These are phyloP conservation scores for Tripterygium wilfordii DNA, from an alignment of 177 flowering plant species.

Conservation along the genomic window DNA sequence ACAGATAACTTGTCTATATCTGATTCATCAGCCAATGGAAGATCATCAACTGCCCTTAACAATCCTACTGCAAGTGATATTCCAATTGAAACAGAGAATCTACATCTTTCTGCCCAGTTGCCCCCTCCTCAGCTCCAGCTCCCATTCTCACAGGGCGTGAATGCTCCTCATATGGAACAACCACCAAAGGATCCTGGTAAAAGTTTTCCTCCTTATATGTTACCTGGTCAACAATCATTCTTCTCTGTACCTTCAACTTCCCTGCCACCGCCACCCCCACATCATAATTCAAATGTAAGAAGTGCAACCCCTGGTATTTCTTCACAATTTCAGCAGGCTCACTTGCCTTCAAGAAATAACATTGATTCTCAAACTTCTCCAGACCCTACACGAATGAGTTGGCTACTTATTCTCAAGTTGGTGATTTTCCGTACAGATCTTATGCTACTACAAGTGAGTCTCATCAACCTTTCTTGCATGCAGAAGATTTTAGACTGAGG, in stretches of 20 bases:
- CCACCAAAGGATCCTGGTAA: constrained; percentile 18
- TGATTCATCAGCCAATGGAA: constrained; percentile 17
- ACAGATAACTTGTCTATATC: constrained; percentile 16
- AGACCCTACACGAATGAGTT: constrained; percentile 24
- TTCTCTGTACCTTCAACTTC: constrained; percentile 22
- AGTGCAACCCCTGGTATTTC: constrained; percentile 16
- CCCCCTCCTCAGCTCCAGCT: constrained; percentile 32
- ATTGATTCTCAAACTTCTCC: constrained; percentile 16
- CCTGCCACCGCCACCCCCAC: constrained; percentile 22
- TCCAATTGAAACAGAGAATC: too few species aligned
- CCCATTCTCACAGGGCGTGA: constrained; percentile 20
- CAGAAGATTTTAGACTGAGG: constrained; percentile 12
- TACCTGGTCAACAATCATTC: constrained; percentile 26
- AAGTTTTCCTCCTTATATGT: constrained; percentile 24
- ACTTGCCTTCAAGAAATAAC: constrained; percentile 28
- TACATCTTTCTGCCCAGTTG: constrained; percentile 16
- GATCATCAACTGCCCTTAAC: constrained; percentile 11
- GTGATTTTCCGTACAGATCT: constrained; percentile 19
- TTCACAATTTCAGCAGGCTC: constrained; percentile 35
- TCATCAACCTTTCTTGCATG: constrained; percentile 18
- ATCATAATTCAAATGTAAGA: constrained; percentile 10
- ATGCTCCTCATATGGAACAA: constrained; percentile 20
- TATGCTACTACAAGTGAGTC: constrained; percentile 24
- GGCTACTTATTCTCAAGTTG: constrained; percentile 24
- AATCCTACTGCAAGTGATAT: constrained; percentile 11